Evolutionary conservation across 306 rosid species (phyloP), one percentile per base, ranked within the genome.

Genomic region (Quercus aquifolioides): DNA sequence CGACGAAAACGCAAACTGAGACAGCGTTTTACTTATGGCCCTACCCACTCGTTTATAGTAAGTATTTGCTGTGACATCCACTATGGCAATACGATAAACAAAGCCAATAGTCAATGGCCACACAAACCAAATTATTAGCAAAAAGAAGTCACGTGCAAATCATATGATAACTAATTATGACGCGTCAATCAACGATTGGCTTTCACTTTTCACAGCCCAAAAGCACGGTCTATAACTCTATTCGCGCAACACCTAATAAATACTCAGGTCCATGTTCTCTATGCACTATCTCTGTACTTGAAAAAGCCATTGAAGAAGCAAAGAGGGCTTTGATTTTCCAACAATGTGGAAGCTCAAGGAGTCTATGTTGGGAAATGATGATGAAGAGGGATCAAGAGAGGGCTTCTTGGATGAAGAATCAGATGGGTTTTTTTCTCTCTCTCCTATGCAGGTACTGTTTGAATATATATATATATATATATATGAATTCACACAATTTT

Each of bases 371-470:
- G 90, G 84, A 51, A 88, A 55, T 38, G 77, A 87, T 57, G 94
- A 88, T 59, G 97, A 87, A 21, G 78, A 62, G 46, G 46, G 46
- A 38, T 38, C 46, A 82, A 89, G 55, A 20, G 88, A 89, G 79
- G 80, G 83, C 81, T 83, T 91, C 78, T 71, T 88, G 72, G 92
- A 69, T 76, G 97, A 88, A 68, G 94, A 85, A n/a, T 85, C 97
- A 5, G 96, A 82, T 21, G 91, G 77, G 65, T 76, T 89, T 25
- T 90, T 81, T 82, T 85, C 90, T 74, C 94, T 94, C 71, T 85
- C 98, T 60, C 75, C 91, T 11, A 85, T 82, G 57, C 96, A 95
- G 97, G 99, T 95, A 76, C 88, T 80, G 58, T 7, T 33, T n/a
- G 11, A 38, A 38, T 7, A 0, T 49, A 46, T 46, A 46, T 46